Evolutionary conservation across 202 grass and related monocot genomes (phyloP), one percentile per base, ranked within the genome.

Genomic region (Tripidium arundinaceum): DNA sequence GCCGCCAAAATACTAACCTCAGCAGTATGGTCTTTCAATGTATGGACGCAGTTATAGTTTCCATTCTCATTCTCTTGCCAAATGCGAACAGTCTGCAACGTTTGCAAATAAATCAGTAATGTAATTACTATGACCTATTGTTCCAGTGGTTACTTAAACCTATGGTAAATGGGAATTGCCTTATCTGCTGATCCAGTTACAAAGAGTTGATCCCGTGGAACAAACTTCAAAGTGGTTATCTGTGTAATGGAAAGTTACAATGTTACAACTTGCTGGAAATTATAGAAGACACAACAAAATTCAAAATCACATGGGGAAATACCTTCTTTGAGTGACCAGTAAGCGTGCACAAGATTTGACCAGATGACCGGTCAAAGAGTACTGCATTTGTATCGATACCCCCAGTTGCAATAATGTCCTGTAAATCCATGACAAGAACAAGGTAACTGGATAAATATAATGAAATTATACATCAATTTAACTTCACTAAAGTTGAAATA

Each of bases 281-380:
- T 85, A 75, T 45, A 65, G 70, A 84, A 50, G 62, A 77, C 63
- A 12, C 19, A 80, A 42, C 14, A 72, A 80, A 83, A 62, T 26
- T 68, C 18, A 72, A 80, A 78, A 54, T 27, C 61, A 79, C 33
- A 60, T 74, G 24, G 45, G 27, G 26, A 58, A 62, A 76, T n/a
- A 99, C 97, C 97, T 93, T 96, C 81, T 99, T 99, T n/a, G 97
- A 99, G 78, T 99, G 97, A 54, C 97, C 97, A 87, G 83, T 57
- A 62, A 97, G 89, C 29, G 97, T 96, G 21, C 80, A 97, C 73
- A 93, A 85, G 76, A 99, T 92, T 90, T 99, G 90, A 78, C 93
- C 97, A 24, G 97, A 96, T 70, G 81, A 24, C 57, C 97, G 91
- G 81, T 93, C 83, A 82, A 99, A 99, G 72, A 99, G 74, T 68